These are phyloP conservation scores for Globisporangium viniferum DNA, from an alignment of 352 stramenopile genomes.

Conservation along the genomic window DNA sequence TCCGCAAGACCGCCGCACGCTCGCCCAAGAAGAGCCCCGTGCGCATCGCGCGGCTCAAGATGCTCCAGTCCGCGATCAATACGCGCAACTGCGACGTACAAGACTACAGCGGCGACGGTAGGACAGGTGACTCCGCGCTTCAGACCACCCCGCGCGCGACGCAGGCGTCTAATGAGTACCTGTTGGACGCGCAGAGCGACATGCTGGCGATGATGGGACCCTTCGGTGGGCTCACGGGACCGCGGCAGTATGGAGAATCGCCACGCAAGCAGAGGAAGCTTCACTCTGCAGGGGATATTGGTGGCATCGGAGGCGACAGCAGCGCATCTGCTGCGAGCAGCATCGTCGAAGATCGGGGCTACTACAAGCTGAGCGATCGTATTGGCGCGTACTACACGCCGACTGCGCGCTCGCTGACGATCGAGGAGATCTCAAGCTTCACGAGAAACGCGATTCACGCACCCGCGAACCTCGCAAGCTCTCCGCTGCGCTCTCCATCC, in stretches of 20 bases:
- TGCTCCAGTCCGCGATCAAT: constrained; percentile 82
- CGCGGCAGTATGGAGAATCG: constrained; percentile 19
- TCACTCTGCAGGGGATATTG: constrained; percentile 12
- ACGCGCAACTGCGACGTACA: constrained; percentile 69
- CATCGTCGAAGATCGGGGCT: constrained; percentile 56
- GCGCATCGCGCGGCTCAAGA: constrained; percentile 73
- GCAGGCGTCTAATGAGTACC: constrained; percentile 14
- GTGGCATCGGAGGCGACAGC: background rate
- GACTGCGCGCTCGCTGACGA: constrained; percentile 54
- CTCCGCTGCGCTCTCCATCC: constrained; percentile 36
- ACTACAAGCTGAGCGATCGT: constrained; percentile 80
- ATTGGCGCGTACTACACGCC: constrained; percentile 78
- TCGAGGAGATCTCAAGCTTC: constrained; percentile 69
- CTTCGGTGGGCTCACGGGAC: constrained; percentile 60
- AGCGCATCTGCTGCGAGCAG: constrained; percentile 10
- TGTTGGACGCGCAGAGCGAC: constrained; percentile 32
- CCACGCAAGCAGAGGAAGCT: constrained; percentile 34
- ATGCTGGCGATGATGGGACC: constrained; percentile 71
- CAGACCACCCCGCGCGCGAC: constrained; percentile 9
- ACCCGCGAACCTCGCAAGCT: constrained; percentile 38
- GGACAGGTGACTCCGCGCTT: background rate
- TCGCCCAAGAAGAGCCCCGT: constrained; percentile 74
- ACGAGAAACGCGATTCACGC: constrained; percentile 49
- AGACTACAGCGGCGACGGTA: constrained; percentile 24
- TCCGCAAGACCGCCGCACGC: background rate